Percentiles rank a stretch among this genome's conserved stretches.
phyloP scores from a whole-genome alignment of 768 basidiomycete genomes.

The Termitomyces eurrhizus region DNA sequence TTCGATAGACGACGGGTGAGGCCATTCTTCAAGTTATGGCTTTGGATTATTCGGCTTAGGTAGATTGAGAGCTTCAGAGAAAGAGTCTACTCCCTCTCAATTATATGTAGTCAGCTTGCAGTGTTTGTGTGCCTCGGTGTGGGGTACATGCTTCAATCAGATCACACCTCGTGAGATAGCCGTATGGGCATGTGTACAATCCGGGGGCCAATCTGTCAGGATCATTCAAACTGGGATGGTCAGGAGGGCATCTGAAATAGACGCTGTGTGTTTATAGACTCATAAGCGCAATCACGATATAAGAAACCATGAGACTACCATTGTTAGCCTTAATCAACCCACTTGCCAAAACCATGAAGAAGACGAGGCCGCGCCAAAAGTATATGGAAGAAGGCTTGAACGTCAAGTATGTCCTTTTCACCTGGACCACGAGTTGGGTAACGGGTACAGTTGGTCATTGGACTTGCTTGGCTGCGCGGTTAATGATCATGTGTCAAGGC shows the following conservation, averaged over 20 bases:
- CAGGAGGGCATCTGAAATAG: neutral
- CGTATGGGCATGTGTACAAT: neutral
- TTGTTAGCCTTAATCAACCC: neutral
- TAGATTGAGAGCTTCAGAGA: neutral
- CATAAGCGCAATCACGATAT: neutral
- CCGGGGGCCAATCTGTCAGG: neutral
- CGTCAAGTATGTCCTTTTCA: neutral
- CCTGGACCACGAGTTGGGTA: neutral
- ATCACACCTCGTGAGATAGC: neutral
- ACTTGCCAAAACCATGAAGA: neutral
- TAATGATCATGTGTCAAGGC: neutral
- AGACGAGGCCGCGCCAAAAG: neutral
- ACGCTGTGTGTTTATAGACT: too few species aligned
- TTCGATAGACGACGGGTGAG: constrained; percentile 30
- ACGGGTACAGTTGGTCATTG: constrained; percentile 2
- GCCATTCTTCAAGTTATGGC: constrained; percentile 1
- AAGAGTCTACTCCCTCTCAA: neutral
- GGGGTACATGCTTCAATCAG: neutral
- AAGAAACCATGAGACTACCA: neutral
- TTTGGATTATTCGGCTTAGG: neutral
- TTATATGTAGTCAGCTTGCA: neutral
- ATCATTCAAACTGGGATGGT: neutral
- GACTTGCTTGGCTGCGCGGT: neutral
- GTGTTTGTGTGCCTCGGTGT: neutral
- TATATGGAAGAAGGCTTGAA: neutral